Evolutionary conservation across 495 filamentous ascomycete genomes (phyloP).

Genomic region (Cairneyella variabilis): DNA sequence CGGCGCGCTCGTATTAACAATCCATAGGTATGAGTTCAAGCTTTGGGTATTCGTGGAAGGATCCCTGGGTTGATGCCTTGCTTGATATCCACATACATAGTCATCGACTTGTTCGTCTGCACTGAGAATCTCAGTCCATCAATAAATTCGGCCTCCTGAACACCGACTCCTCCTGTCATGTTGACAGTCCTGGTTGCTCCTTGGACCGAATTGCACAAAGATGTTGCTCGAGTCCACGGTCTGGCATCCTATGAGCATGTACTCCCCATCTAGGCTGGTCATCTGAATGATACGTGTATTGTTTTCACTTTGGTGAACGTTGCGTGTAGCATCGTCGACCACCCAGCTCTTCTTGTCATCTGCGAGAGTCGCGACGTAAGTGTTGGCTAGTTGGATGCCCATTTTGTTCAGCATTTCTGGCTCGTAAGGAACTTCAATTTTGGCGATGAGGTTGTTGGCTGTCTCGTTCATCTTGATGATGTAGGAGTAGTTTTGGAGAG

Average conservation of each 20-base stretch:
- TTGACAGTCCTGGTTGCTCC: constrained; percentile 18
- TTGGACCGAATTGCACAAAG: constrained; percentile 19
- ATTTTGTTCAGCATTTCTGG: constrained; percentile 4
- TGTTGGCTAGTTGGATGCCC: constrained; percentile 16
- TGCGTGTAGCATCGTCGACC: constrained; percentile 11
- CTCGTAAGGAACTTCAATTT: constrained; percentile 23
- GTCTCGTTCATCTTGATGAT: constrained; percentile 21
- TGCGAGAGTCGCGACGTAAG: constrained; percentile 14
- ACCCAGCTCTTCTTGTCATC: constrained; percentile 17
- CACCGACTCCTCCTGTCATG: constrained; percentile 14
- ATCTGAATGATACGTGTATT: constrained; percentile 23
- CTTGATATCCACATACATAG: constrained; percentile 18
- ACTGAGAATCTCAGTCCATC: constrained; percentile 20
- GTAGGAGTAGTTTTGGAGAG: constrained; percentile 18
- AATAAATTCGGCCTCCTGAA: constrained; percentile 20
- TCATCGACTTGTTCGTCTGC: constrained; percentile 6
- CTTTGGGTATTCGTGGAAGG: constrained; percentile 13
- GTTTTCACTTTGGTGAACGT: constrained; percentile 20
- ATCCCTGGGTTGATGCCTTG: constrained; percentile 16
- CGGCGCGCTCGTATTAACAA: constrained; percentile 20
- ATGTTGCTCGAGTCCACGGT: constrained; percentile 15
- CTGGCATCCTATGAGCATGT: constrained; percentile 6
- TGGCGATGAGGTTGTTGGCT: constrained; percentile 21
- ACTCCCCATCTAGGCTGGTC: constrained; percentile 22
- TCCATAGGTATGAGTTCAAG: constrained; percentile 22